Evolutionary conservation across 108 stramenopile genomes (phyloP).

Genomic region (Pseudonitzschia multiseries): DNA sequence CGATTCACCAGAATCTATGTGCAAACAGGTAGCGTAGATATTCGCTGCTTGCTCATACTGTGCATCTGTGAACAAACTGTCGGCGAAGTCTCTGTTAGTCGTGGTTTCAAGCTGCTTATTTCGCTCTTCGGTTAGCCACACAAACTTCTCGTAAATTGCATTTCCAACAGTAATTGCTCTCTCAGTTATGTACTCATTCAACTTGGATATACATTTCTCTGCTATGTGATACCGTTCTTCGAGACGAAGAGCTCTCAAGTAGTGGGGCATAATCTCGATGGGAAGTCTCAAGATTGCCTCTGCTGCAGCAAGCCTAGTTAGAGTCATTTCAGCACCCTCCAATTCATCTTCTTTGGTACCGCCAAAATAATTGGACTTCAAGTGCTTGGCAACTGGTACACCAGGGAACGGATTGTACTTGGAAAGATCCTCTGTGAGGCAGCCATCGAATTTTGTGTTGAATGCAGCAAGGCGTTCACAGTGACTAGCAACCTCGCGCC

Average conservation of each 20-base stretch:
- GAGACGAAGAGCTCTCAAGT: slow-evolving; percentile 66
- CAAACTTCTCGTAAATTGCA: slow-evolving; percentile 1
- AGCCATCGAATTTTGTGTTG: slow-evolving; percentile 57
- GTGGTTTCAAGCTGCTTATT: slow-evolving; percentile 28
- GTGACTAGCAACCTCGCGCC: slow-evolving; percentile 69
- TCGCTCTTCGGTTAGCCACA: slow-evolving; percentile 32
- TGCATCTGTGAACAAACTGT: slow-evolving; percentile 62
- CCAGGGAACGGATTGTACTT: slow-evolving; percentile 57
- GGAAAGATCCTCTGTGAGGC: slow-evolving; percentile 62
- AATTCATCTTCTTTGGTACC: slow-evolving; percentile 37
- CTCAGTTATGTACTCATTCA: background rate
- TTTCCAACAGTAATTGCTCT: background rate
- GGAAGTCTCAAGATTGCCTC: slow-evolving; percentile 77
- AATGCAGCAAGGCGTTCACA: slow-evolving; percentile 73
- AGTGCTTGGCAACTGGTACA: slow-evolving; percentile 38
- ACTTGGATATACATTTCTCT: slow-evolving; percentile 13
- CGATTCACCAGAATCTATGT: slow-evolving; percentile 46
- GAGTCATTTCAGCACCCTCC: slow-evolving; percentile 37
- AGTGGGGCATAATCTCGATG: slow-evolving; percentile 46
- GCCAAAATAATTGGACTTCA: slow-evolving; percentile 37
- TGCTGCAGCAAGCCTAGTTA: slow-evolving; percentile 53
- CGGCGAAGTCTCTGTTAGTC: slow-evolving; percentile 47
- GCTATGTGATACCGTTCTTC: slow-evolving; percentile 76
- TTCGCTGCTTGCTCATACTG: slow-evolving; percentile 61
- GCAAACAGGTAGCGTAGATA: slow-evolving; percentile 65